Evolutionary conservation across 208 protist species (phyloP).

Genomic region (Leishmania aethiopica): DNA sequence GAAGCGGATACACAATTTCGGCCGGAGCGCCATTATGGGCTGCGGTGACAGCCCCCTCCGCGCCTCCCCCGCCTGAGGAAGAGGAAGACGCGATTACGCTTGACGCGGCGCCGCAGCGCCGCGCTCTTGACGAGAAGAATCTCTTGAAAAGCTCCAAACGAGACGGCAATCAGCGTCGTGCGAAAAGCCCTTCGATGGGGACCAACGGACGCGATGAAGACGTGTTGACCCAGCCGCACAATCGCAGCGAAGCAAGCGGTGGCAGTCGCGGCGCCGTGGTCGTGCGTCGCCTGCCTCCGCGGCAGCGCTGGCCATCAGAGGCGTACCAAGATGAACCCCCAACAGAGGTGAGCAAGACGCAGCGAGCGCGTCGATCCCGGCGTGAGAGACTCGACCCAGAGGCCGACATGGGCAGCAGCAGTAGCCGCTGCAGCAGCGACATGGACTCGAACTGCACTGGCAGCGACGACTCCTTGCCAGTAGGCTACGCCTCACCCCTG

Average conservation of each 20-base stretch:
- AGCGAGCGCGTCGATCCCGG: neutral
- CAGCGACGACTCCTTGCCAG: slow-evolving; percentile 14
- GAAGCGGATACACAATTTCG: neutral
- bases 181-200: neutral
- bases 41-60: slow-evolving; percentile 5
- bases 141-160: neutral
- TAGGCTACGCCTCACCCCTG: slow-evolving; percentile 10
- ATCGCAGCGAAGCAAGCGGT: neutral
- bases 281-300: slow-evolving; percentile 13
- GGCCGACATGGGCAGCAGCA: slow-evolving; percentile 33
- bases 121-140: neutral
- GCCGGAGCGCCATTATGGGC: neutral
- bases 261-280: neutral
- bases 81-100: slow-evolving; percentile 25
- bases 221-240: slow-evolving; percentile 30
- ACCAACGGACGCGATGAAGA: slow-evolving; percentile 19
- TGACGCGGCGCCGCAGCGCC: slow-evolving; percentile 9
- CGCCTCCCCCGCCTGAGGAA: slow-evolving; percentile 29
- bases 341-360: slow-evolving; percentile 23
- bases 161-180: neutral
- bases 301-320: slow-evolving; percentile 33
- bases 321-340: slow-evolving; percentile 33
- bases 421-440: slow-evolving; percentile 4
- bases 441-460: neutral
- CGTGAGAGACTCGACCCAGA: slow-evolving; percentile 34